These are phyloP conservation scores for Oryza australiensis DNA, from an alignment of 176 grass and related monocot species.

Conservation along the genomic window DNA sequence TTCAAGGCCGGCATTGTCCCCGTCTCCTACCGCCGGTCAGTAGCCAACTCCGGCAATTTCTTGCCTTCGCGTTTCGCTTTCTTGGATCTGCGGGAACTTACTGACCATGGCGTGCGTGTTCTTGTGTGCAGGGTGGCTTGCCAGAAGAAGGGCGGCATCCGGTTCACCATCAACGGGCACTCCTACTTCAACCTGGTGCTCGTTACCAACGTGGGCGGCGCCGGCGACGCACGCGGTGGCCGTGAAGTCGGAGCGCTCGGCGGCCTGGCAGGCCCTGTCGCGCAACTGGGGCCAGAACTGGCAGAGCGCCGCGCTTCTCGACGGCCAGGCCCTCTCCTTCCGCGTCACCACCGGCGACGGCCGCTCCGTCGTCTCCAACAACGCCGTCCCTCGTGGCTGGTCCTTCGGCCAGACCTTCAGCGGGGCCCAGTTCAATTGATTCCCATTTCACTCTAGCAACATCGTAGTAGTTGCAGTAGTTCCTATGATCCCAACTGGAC, in stretches of 20 bases:
- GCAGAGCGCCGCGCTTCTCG: conserved; percentile 66
- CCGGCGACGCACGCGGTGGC: conserved; percentile 59
- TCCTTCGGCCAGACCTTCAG: conserved; percentile 78
- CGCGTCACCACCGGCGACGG: conserved; percentile 59
- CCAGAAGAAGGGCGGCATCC: conserved; percentile 78
- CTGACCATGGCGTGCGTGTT: background rate
- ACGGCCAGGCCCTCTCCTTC: conserved; percentile 59
- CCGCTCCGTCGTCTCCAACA: conserved; percentile 49
- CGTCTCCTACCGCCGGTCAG: conserved; percentile 64
- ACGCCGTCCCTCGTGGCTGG: conserved; percentile 63
- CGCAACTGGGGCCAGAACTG: conserved; percentile 97
- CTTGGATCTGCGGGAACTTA: background rate
- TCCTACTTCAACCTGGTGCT: conserved; percentile 93
- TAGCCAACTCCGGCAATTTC: background rate
- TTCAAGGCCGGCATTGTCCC: conserved; percentile 92
- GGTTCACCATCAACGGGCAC: conserved; percentile 90
- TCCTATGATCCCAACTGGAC: conserved; percentile 14
- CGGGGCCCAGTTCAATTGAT: conserved; percentile 68
- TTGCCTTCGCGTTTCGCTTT: background rate
- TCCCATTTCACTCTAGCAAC: background rate
- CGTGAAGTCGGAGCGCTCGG: conserved; percentile 43
- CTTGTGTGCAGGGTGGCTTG: conserved; percentile 38
- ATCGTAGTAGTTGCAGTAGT: background rate
- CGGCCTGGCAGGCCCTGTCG: conserved; percentile 61
- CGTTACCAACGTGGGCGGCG: conserved; percentile 68